Percentiles rank a stretch among this genome's conserved stretches.
These are phyloP conservation scores for Mucor plumbeus DNA, from an alignment of 371 early-diverging fungal species.

Conservation along the genomic window DNA sequence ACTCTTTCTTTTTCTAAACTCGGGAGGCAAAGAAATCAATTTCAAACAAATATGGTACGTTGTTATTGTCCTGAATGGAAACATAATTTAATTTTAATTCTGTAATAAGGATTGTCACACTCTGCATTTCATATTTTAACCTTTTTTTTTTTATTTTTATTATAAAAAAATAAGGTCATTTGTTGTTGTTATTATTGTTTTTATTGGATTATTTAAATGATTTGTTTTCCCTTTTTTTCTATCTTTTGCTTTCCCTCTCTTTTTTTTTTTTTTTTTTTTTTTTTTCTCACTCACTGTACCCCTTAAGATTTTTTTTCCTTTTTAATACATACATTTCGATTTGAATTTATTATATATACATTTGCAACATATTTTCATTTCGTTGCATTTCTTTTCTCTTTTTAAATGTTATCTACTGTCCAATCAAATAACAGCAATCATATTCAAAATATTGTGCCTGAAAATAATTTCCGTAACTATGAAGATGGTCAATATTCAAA, in stretches of 20 bases:
- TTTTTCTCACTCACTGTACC: background rate
- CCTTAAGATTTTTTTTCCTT: background rate
- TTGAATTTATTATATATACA: background rate
- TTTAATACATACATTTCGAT: background rate
- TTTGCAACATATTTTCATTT: background rate
- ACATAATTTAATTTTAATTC: conserved; percentile 4
- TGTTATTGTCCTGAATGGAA: conserved; percentile 6
- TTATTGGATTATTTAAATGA: conserved; percentile 1
- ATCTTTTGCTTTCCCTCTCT: background rate
- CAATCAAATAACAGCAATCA: conserved; percentile 8
- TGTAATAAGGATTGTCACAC: conserved; percentile 1
- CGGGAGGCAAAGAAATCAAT: background rate
- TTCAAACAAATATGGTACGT: background rate
- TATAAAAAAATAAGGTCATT: conserved; percentile 8
- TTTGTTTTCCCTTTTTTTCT: background rate
- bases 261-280: too few relatives aligned
- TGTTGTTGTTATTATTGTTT: conserved; percentile 1
- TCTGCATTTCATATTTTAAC: background rate
- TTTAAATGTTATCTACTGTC: conserved; percentile 5
- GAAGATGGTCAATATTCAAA: conserved; percentile 34
- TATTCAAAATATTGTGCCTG: conserved; percentile 10
- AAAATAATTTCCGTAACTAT: conserved; percentile 22
- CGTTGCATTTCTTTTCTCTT: background rate
- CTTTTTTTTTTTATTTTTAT: background rate
- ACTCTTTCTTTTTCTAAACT: background rate